Percentiles rank a stretch among this genome's conserved stretches.
Conservation (phyloP, 495 filamentous ascomycete species). For the Glarea lozoyensis region DNA sequence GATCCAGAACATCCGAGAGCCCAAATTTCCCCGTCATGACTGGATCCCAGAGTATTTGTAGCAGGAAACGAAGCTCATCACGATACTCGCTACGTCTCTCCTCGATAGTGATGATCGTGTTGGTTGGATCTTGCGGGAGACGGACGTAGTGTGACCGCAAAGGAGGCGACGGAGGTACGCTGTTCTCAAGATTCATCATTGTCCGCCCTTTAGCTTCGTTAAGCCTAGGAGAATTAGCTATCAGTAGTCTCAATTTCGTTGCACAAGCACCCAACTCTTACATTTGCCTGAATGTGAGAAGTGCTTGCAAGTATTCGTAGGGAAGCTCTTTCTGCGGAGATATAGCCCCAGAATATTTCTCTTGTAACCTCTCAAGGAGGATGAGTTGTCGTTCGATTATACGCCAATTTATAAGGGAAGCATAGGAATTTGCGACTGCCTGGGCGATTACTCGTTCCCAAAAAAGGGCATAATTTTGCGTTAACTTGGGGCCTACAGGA, state of each 20-base stretch:
- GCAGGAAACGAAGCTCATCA: too few relatives aligned
- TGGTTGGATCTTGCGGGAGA: not conserved
- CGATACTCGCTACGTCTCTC: too few relatives aligned
- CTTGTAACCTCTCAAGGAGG: conserved; percentile 20
- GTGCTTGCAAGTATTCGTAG: conserved; percentile 24
- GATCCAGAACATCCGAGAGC: conserved; percentile 31
- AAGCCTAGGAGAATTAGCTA: too few relatives aligned
- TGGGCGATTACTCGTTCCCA: conserved; percentile 26
- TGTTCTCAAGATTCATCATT: conserved; percentile 5
- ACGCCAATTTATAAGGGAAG: conserved; percentile 20
- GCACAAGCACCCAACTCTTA: too few relatives aligned
- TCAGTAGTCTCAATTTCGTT: too few relatives aligned
- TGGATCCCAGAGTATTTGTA: too few relatives aligned
- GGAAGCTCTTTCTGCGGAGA: conserved; percentile 26
- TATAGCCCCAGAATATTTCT: conserved; percentile 23
- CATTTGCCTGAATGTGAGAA: conserved; percentile 27
- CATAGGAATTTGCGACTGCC: conserved; percentile 22
- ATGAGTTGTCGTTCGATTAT: conserved; percentile 23
- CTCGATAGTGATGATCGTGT: not conserved
- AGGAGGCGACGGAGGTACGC: not conserved
- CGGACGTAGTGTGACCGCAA: not conserved
- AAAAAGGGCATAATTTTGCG: conserved; percentile 16
- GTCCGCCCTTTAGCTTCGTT: conserved; percentile 19
- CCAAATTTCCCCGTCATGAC: conserved; percentile 22
- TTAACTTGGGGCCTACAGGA: conserved; percentile 21